Conservation (phyloP, 1,284 basidiomycete genomes). For the Malassezia japonica region DNA sequence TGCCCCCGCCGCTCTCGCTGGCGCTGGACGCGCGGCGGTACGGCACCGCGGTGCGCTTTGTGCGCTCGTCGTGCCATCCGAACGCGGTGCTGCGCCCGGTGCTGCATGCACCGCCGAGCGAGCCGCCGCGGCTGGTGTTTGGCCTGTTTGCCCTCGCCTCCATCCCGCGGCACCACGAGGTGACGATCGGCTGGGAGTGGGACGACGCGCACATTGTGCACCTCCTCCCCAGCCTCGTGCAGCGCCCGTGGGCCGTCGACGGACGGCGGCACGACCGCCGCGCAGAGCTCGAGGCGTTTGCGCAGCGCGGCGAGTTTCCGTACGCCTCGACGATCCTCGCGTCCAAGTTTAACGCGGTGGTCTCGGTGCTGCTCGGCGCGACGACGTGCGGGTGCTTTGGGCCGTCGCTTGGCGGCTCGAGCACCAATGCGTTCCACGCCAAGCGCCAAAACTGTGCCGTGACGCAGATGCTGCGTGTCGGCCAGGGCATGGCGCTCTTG, state of each 20-base stretch:
- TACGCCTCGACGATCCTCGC: constrained; percentile 39
- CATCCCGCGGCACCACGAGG: constrained; percentile 70
- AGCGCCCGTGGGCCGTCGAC: constrained; percentile 46
- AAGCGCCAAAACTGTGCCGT: constrained; percentile 46
- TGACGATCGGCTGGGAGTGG: constrained; percentile 92
- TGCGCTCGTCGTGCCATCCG: constrained; percentile 73
- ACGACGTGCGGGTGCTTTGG: constrained; percentile 44
- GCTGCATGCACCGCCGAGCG: constrained; percentile 49
- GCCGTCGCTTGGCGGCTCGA: constrained; percentile 30
- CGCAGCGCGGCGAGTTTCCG: constrained; percentile 38
- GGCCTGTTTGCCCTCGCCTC: constrained; percentile 73
- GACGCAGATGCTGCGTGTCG: constrained; percentile 44
- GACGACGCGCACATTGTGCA: constrained; percentile 84
- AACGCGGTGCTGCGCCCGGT: constrained; percentile 77
- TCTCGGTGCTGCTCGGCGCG: constrained; percentile 31
- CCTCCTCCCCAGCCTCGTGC: constrained; percentile 62
- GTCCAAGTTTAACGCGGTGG: constrained; percentile 35
- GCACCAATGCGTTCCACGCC: constrained; percentile 33
- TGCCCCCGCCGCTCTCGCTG: constrained; percentile 69
- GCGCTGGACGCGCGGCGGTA: constrained; percentile 71
- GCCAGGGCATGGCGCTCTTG: constrained; percentile 42
- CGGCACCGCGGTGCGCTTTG: constrained; percentile 67
- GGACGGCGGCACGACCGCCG: constrained; percentile 13
- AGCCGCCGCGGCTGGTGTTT: constrained; percentile 58
- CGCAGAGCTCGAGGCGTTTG: constrained; percentile 23